Conservation (phyloP, 2,329 filamentous ascomycete species). For the Ceratocystis variospora region DNA sequence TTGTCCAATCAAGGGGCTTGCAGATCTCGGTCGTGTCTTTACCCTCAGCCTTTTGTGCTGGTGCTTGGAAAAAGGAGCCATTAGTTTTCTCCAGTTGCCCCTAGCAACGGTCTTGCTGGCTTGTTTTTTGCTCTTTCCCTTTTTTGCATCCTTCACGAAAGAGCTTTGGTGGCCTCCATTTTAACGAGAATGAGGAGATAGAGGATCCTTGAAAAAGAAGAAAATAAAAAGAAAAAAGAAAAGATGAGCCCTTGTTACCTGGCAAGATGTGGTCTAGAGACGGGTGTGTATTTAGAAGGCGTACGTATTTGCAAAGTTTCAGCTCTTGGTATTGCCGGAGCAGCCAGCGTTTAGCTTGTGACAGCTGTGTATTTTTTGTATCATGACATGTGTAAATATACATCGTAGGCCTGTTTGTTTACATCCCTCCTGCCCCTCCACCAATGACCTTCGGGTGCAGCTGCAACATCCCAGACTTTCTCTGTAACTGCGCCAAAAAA, state of each 20-base stretch:
- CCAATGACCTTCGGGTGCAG: constrained; percentile 4
- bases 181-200: constrained; percentile 1
- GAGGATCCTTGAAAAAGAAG: neutral
- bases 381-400: neutral
- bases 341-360: neutral
- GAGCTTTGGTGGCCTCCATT: constrained; percentile 7
- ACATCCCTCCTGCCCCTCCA: constrained; percentile 5
- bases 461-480: neutral
- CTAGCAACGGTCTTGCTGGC: neutral
- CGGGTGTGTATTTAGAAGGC: neutral
- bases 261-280: neutral
- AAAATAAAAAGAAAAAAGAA: neutral
- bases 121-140: neutral
- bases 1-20: neutral
- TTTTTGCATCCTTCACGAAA: constrained; percentile 1
- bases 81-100: neutral
- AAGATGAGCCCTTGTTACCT: neutral
- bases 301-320: too few relatives aligned
- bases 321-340: too few relatives aligned
- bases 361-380: neutral
- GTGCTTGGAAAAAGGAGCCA: neutral
- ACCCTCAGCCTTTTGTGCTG: neutral
- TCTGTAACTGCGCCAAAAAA: constrained; percentile 7
- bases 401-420: constrained; percentile 9
- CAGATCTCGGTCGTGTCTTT: neutral